phyloP scores from a whole-genome alignment of 805 yeast species.

The Pichia exigua region DNA sequence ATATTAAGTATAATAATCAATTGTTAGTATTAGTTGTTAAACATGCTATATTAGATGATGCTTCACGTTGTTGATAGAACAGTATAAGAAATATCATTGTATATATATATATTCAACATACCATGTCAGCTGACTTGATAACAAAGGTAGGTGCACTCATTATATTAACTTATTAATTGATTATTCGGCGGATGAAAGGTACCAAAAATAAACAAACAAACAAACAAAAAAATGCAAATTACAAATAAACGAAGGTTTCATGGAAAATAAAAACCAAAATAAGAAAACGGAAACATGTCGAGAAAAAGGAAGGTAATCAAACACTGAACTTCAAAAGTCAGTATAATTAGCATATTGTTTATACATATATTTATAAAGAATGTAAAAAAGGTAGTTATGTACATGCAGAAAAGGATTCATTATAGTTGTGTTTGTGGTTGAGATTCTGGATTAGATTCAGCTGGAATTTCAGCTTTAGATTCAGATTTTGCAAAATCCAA shows the following conservation, averaged over 20 bases:
- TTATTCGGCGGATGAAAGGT: too few species aligned
- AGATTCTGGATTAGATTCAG: neutral
- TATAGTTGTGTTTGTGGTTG: neutral
- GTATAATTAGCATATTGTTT: neutral
- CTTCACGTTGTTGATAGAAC: neutral
- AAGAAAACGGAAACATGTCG: neutral
- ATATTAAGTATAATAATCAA: neutral
- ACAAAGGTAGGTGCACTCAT: neutral
- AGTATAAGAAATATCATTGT: too few species aligned
- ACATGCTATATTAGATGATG: neutral
- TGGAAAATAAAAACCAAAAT: neutral
- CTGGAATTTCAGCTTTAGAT: neutral
- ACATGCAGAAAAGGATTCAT: neutral
- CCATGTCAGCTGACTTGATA: constrained; percentile 4
- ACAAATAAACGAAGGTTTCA: neutral
- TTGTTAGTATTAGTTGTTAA: neutral
- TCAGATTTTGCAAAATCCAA: constrained; percentile 14
- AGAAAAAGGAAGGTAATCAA: neutral
- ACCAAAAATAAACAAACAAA: too few species aligned
- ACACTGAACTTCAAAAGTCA: too few species aligned
- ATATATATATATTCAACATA: neutral
- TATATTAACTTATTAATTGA: neutral
- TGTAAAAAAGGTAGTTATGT: neutral
- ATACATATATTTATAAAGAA: neutral
- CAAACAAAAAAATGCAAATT: neutral